Base-by-base conservation (phyloP, 768 basidiomycete genomes). In the Tricholoma saponaceum region DNA sequence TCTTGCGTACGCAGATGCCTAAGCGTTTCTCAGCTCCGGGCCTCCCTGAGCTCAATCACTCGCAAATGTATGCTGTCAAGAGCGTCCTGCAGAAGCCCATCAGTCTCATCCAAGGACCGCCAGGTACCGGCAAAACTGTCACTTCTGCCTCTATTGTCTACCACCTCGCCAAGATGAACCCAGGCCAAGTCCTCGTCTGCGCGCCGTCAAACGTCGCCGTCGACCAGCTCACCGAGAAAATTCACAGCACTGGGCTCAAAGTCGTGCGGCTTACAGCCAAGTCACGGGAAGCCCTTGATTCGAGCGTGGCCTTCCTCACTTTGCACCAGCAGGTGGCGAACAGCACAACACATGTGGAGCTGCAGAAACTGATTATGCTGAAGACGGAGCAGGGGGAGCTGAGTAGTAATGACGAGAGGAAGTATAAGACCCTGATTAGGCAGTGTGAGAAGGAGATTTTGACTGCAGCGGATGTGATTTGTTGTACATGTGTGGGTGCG, bases 11-110 rank as follows among this genome's bases (percentile, higher is more conserved):
- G 1, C 90, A 95, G 70, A 95, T 97, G 94, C 94, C 95, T 2
- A 96, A 97, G 72, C 86, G 92, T 35, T 97, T 98, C 70, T 98
- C 96, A 2, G 97, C 97, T 0, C 96, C 95, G 9, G 93, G 94
- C 25, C 85, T 99, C 37, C 97, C 97, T 3, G 97, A 99, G 70
- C 86, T 99, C 67, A 99, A 99, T 67, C 96, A 98, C 68, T 98
- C 96, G 20, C 97, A 99, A 71, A 98, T 99, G 93, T 96, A 93
- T 74, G 97, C 97, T 2, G 97, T 99, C 69, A 99, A 98, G 79
- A 95, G 93, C 64, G 96, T 99, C 6, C 78, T 99, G 12, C 97
- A 99, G 72, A 98, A 98, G 74, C 97, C 97, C 20, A 82, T 99
- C 59, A 95, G 92, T 66, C 80, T 99, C 61, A 99, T 99, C 65